These are phyloP conservation scores for Paramecium tetraurelia DNA, from an alignment of 73 alveolate species.

Conservation along the genomic window DNA sequence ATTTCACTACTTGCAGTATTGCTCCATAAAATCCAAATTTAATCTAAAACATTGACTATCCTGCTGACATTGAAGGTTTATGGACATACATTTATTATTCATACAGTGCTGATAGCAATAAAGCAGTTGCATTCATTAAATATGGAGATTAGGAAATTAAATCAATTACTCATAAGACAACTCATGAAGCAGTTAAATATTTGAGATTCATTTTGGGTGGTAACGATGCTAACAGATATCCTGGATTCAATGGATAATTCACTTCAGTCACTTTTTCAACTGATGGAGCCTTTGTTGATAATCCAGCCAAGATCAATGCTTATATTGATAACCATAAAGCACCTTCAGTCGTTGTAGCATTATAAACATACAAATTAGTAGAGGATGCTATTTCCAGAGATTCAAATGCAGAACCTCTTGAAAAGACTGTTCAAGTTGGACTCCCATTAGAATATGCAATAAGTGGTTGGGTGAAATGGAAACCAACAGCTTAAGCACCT, in stretches of 20 bases:
- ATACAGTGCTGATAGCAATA: background rate
- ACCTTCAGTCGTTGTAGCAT: background rate
- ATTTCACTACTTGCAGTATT: slow-evolving; percentile 26
- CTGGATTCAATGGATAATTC: slow-evolving; percentile 40
- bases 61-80: slow-evolving; percentile 57
- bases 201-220: slow-evolving; percentile 53
- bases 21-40: background rate
- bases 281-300: slow-evolving; percentile 4
- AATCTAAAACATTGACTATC: slow-evolving; percentile 40
- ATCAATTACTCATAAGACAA: background rate
- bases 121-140: slow-evolving; percentile 31
- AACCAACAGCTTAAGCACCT: slow-evolving; percentile 29
- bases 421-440: background rate
- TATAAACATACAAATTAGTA: background rate
- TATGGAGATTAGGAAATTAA: slow-evolving; percentile 18
- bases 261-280: slow-evolving; percentile 31
- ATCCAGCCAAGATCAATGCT: background rate
- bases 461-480: slow-evolving; percentile 57
- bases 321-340: background rate
- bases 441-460: slow-evolving; percentile 46
- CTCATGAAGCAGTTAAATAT: background rate
- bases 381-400: background rate
- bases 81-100: slow-evolving; percentile 51
- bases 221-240: slow-evolving; percentile 37
- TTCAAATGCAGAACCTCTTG: slow-evolving; percentile 9